Evolutionary conservation across 345 rosid species (phyloP).

Genomic region (Gossypium stocksii): DNA sequence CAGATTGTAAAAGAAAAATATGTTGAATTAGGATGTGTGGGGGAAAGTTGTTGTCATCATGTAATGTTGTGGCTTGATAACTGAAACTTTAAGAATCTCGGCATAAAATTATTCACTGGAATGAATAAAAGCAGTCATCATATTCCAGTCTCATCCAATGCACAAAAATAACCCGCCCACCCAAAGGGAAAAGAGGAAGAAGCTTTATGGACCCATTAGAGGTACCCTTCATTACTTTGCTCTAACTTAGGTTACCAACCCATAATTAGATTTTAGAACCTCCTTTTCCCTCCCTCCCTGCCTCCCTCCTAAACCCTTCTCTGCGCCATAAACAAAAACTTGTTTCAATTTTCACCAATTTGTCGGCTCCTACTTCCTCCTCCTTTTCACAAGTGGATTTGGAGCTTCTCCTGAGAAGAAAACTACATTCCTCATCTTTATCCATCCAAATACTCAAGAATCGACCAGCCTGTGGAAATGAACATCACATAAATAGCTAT

Average conservation of each 20-base stretch:
- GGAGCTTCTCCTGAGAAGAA: too few species aligned
- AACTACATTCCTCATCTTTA: background rate
- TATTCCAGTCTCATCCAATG: background rate
- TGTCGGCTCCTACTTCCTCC: too few species aligned
- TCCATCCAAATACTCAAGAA: too few species aligned
- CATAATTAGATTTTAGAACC: background rate
- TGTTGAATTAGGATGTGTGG: background rate
- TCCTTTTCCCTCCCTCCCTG: background rate
- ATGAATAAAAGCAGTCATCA: background rate
- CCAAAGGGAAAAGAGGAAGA: background rate
- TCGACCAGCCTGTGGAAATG: too few species aligned
- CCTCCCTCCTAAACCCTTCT: background rate
- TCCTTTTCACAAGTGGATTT: too few species aligned
- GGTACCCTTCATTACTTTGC: background rate
- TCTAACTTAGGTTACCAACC: background rate
- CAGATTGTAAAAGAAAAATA: too few species aligned
- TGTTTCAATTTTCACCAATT: background rate
- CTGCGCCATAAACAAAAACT: background rate
- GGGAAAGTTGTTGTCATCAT: background rate
- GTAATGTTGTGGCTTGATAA: background rate
- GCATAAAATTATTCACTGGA: background rate
- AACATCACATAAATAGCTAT: too few species aligned
- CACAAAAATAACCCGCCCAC: background rate
- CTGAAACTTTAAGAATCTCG: background rate
- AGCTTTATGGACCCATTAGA: background rate